phyloP scores from a whole-genome alignment of 768 basidiomycete species.

The Scleroderma bovista region DNA sequence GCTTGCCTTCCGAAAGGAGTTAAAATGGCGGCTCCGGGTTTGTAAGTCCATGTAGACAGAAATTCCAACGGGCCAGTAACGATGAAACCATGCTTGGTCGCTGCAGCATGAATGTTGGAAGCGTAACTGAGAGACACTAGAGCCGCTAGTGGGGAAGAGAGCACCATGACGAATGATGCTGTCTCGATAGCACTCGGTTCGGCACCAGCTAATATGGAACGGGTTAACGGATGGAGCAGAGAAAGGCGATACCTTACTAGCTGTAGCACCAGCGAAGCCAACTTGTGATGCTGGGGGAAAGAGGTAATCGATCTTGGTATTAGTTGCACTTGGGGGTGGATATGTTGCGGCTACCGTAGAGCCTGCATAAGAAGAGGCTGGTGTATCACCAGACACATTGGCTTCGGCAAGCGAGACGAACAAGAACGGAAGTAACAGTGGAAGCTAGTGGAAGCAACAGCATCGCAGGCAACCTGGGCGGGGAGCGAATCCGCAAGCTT shows the following conservation, averaged over 20 bases:
- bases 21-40: conserved; percentile 41
- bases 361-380: conserved; percentile 39
- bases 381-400: not conserved
- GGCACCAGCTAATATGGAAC: conserved; percentile 33
- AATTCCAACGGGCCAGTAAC: conserved; percentile 37
- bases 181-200: conserved; percentile 38
- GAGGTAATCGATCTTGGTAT: conserved; percentile 25
- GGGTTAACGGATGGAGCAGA: too few species aligned
- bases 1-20: conserved; percentile 44
- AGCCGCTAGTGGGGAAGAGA: conserved; percentile 15
- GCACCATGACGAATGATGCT: conserved; percentile 25
- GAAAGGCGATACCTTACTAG: conserved; percentile 30
- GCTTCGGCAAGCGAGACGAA: too few species aligned
- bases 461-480: too few species aligned
- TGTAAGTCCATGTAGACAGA: conserved; percentile 42
- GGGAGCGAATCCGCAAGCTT: too few species aligned
- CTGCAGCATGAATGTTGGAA: conserved; percentile 17
- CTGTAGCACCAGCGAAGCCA: conserved; percentile 44
- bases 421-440: too few species aligned
- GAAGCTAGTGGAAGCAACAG: too few species aligned
- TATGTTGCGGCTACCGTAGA: conserved; percentile 36
- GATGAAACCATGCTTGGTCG: conserved; percentile 21
- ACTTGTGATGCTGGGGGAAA: conserved; percentile 40
- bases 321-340: conserved; percentile 36
- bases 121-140: conserved; percentile 25